These are phyloP conservation scores for Fusarium pininemorale DNA, from an alignment of 2,329 filamentous ascomycete species.

Conservation along the genomic window DNA sequence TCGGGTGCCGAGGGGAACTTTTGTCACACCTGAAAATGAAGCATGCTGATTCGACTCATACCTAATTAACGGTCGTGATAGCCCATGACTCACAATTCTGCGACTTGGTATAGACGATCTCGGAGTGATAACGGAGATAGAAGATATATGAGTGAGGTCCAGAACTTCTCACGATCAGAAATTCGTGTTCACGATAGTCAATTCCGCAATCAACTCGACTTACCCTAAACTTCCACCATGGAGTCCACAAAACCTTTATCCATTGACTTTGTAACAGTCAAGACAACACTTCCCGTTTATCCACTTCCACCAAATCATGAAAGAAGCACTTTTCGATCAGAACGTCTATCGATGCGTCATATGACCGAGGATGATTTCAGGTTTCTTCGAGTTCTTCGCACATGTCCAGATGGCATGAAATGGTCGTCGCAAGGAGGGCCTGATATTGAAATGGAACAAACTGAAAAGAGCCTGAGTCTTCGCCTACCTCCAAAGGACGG, in stretches of 20 bases:
- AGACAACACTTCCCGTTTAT: slow-evolving; percentile 56
- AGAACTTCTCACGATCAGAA: not conserved
- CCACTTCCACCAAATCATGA: slow-evolving; percentile 53
- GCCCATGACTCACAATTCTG: slow-evolving; percentile 3
- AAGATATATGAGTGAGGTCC: not conserved
- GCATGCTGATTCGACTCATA: not conserved
- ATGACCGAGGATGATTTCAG: slow-evolving; percentile 59
- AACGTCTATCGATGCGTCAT: slow-evolving; percentile 65
- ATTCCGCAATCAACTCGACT: not conserved
- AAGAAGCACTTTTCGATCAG: slow-evolving; percentile 56
- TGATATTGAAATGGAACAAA: slow-evolving; percentile 57
- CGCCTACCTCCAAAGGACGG: slow-evolving; percentile 61
- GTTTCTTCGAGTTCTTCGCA: slow-evolving; percentile 62
- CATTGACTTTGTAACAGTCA: slow-evolving; percentile 53
- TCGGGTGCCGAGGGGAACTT: slow-evolving; percentile 7
- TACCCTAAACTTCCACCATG: slow-evolving; percentile 27
- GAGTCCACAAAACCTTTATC: slow-evolving; percentile 20
- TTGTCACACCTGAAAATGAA: not conserved
- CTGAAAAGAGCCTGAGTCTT: slow-evolving; percentile 50
- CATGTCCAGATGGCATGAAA: slow-evolving; percentile 69
- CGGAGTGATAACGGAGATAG: not conserved
- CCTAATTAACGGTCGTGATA: not conserved
- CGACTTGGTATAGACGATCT: not conserved
- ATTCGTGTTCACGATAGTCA: not conserved
- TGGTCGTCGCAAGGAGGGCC: slow-evolving; percentile 58